Evolutionary conservation across 2,329 filamentous ascomycete genomes (phyloP), one percentile per base, ranked within the genome.

Genomic region (Plenodomus tracheiphilus): DNA sequence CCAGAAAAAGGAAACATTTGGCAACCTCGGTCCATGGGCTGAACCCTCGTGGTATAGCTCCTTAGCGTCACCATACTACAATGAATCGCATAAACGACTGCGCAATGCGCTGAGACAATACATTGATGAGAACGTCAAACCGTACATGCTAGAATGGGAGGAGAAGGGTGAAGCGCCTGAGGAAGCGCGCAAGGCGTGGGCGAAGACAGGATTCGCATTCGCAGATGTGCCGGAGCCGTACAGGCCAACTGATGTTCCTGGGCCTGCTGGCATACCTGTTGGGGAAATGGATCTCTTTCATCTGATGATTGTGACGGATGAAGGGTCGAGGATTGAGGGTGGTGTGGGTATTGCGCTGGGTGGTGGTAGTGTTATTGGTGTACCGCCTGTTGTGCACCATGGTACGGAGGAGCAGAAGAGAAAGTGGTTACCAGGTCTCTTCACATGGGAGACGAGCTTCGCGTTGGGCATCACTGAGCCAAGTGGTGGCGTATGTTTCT

Each of bases 381-480:
- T 79, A 20, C 85, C 85, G 4, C 85, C 85, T 0, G 75, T 88
- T 39, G 77, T 85, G n/a, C 76, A 81, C 41, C 82, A 83, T 58
- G 85, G 85, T 1, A 86, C 78, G 0, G 70, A 77, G 25, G 78
- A 78, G 62, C 85, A 87, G 69, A 83, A 83, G 64, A 68, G 62
- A 16, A 75, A 75, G 37, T 88, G 82, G 78, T 71, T 87, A 10
- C 83, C 82, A 0, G 79, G 77, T 0, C 73, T 87, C 25, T 83
- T 85, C 37, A 76, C 69, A 7, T 82, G 84, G 54, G 77, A 82
- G 47, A 81, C 83, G 5, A 78, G 79, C 45, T 86, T 87, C 60
- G 86, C 82, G 60, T 70, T 87, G 10, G 84, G 83, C 2, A 83
- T 87, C 49, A 87, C 85, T 2, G 85, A 88, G 65, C 84, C 85